Evolutionary conservation across 139 green algal genomes (phyloP).

Genomic region (Tetratostichococcus sp.): DNA sequence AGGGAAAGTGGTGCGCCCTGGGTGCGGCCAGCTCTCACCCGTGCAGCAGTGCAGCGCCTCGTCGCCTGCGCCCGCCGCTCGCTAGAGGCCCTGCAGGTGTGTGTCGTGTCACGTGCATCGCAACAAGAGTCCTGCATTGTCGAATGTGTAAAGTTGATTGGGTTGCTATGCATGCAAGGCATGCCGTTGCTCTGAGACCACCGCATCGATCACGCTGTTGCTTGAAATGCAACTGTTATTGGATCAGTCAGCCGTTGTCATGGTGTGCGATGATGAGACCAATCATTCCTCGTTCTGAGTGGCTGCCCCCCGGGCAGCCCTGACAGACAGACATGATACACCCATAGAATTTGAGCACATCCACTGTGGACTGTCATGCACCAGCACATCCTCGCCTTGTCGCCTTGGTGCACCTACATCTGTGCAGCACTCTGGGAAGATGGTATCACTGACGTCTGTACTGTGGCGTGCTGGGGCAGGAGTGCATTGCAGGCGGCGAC

Average conservation of each 20-base stretch:
- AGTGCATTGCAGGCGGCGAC: neutral
- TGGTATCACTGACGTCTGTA: no score
- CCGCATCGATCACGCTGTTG: no score
- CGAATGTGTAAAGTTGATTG: no score
- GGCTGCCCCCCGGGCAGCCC: no score
- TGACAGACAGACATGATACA: slow-evolving; percentile 3
- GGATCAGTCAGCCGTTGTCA: no score
- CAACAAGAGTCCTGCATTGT: no score
- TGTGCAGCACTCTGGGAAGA: no score
- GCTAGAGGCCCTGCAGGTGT: slow-evolving; percentile 10
- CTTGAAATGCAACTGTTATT: no score
- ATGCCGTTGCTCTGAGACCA: no score
- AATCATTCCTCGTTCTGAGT: slow-evolving; percentile 1
- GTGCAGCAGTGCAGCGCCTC: slow-evolving; percentile 21
- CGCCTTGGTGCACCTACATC: no score
- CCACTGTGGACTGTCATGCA: neutral
- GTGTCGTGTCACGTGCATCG: no score
- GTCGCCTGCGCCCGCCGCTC: slow-evolving; percentile 20
- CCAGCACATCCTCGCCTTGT: neutral
- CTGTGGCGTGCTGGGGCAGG: neutral
- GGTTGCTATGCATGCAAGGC: no score
- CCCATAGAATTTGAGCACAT: neutral
- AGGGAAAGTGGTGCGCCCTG: slow-evolving; percentile 6
- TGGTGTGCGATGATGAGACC: neutral
- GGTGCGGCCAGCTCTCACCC: slow-evolving; percentile 13